Conservation (phyloP, 2,329 filamentous ascomycete genomes). For the Phoma sp. region DNA sequence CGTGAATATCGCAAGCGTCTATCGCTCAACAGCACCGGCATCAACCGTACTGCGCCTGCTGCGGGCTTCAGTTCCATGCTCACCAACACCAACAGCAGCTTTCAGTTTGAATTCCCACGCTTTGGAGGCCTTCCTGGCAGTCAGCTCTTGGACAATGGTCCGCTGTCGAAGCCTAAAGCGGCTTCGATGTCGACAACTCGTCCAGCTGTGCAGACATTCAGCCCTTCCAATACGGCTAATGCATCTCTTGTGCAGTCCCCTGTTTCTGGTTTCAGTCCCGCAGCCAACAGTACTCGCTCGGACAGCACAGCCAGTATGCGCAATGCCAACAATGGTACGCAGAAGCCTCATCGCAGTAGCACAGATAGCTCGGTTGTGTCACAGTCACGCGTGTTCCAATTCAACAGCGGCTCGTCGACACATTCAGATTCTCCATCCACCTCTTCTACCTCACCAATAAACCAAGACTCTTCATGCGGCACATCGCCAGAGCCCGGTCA, state of each 20-base stretch:
- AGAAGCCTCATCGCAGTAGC: conserved; percentile 36
- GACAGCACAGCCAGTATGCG: conserved; percentile 37
- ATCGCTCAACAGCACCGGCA: conserved; percentile 62
- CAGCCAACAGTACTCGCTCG: conserved; percentile 40
- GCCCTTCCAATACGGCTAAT: conserved; percentile 43
- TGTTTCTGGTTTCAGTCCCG: conserved; percentile 39
- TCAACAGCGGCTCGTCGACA: conserved; percentile 55
- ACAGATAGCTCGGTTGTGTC: conserved; percentile 51
- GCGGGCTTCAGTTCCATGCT: conserved; percentile 54
- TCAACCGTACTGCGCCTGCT: conserved; percentile 56
- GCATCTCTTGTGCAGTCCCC: conserved; percentile 36
- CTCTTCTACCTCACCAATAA: conserved; percentile 58
- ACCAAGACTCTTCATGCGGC: conserved; percentile 66
- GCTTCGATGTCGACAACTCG: conserved; percentile 35
- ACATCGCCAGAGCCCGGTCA: conserved; percentile 79
- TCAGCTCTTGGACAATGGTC: conserved; percentile 59
- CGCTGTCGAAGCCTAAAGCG: conserved; percentile 43
- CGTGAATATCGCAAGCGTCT: conserved; percentile 90
- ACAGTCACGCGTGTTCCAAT: conserved; percentile 57
- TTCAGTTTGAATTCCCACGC: conserved; percentile 94
- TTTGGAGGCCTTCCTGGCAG: conserved; percentile 71
- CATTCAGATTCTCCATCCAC: conserved; percentile 59
- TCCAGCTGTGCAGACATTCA: conserved; percentile 43
- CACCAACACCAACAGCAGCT: conserved; percentile 67
- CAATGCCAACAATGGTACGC: conserved; percentile 25